phyloP scores from a whole-genome alignment of 768 basidiomycete genomes.

The Termitomyces heimii region DNA sequence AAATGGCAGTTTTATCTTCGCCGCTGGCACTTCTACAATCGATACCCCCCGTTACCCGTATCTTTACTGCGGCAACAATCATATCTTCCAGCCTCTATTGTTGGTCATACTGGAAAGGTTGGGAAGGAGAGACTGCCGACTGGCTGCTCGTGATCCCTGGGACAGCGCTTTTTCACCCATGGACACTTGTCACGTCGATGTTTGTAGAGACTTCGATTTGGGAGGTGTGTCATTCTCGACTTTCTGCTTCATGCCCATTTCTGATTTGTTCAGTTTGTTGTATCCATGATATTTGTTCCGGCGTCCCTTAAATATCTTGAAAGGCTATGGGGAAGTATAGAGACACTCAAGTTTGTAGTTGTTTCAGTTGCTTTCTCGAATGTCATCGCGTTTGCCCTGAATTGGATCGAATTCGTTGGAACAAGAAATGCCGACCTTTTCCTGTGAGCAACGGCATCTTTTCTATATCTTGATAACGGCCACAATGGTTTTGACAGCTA shows the following conservation, averaged over 20 bases:
- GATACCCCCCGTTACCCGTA: slow-evolving; percentile 75
- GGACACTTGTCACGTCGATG: slow-evolving; percentile 88
- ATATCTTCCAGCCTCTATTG: slow-evolving; percentile 53
- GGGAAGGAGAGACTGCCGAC: slow-evolving; percentile 34
- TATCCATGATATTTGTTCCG: slow-evolving; percentile 73
- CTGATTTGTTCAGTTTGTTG: slow-evolving; percentile 51
- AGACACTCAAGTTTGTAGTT: slow-evolving; percentile 80
- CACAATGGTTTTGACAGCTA: slow-evolving; percentile 44
- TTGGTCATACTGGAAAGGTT: slow-evolving; percentile 55
- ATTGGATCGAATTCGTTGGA: slow-evolving; percentile 79
- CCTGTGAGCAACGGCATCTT: slow-evolving; percentile 47
- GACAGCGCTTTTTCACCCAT: slow-evolving; percentile 76
- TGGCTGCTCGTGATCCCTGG: slow-evolving; percentile 84
- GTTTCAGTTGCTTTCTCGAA: slow-evolving; percentile 79
- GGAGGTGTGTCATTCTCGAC: slow-evolving; percentile 54
- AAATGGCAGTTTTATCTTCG: slow-evolving; percentile 74
- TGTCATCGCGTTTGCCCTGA: slow-evolving; percentile 81
- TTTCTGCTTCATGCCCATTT: slow-evolving; percentile 1
- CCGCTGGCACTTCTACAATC: slow-evolving; percentile 64
- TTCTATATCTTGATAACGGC: background rate
- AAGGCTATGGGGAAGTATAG: slow-evolving; percentile 86
- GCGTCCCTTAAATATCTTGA: slow-evolving; percentile 88
- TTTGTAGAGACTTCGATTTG: slow-evolving; percentile 80
- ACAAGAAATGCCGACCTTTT: slow-evolving; percentile 69
- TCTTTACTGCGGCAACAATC: slow-evolving; percentile 58